phyloP scores from a whole-genome alignment of 2,329 filamentous ascomycete species.

The Microcyclosporella mali region DNA sequence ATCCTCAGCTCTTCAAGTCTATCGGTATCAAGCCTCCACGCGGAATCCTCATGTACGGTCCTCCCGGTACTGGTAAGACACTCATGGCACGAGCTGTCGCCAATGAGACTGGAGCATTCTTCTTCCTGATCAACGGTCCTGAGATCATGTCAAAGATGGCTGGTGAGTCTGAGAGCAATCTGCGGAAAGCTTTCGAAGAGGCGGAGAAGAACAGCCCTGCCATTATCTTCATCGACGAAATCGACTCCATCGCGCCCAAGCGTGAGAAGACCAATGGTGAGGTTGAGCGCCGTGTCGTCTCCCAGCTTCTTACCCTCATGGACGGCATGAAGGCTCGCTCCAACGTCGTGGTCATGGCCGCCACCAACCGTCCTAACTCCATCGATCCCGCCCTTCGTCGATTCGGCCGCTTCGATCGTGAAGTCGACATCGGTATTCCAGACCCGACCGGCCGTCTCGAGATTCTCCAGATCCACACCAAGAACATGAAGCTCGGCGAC shows the following conservation, averaged over 20 bases:
- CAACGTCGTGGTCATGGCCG: conserved; percentile 98
- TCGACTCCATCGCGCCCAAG: conserved; percentile 98
- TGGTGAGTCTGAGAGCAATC: conserved; percentile 95
- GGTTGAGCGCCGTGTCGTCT: conserved; percentile 96
- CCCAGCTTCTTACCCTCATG: conserved; percentile 94
- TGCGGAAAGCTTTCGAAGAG: conserved; percentile 98
- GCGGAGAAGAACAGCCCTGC: conserved; percentile 98
- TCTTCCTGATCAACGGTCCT: conserved; percentile 98
- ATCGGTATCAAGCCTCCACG: conserved; percentile 99
- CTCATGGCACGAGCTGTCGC: conserved; percentile 97
- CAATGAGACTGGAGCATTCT: conserved; percentile 98
- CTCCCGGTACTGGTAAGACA: conserved; percentile 98
- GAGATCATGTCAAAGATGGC: conserved; percentile 99
- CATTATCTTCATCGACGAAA: conserved; percentile 99
- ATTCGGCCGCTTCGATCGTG: conserved; percentile 97
- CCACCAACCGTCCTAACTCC: conserved; percentile 97
- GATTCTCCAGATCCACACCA: conserved; percentile 98
- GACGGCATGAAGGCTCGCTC: conserved; percentile 99
- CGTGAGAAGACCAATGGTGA: conserved; percentile 99
- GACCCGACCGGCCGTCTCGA: conserved; percentile 97
- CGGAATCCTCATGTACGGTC: conserved; percentile 89
- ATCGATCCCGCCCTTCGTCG: conserved; percentile 96
- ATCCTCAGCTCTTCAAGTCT: conserved; percentile 99
- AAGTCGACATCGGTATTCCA: conserved; percentile 96
- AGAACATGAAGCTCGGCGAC: conserved; percentile 99